A percentile compares a stretch with the other conserved stretches of the same genome.
Conservation (phyloP, 345 rosid genomes). For the Gossypium sturtianum region DNA sequence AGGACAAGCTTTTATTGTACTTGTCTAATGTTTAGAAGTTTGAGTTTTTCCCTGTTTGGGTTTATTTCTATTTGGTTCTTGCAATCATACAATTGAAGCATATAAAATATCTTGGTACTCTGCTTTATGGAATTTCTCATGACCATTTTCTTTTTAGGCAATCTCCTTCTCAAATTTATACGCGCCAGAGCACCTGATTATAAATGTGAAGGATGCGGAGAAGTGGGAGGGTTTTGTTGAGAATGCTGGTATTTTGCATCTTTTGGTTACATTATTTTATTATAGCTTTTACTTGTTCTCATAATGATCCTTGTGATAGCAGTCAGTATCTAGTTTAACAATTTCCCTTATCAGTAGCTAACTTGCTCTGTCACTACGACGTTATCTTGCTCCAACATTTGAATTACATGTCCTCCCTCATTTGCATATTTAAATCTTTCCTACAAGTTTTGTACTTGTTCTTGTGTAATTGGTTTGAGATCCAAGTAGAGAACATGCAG, state of each 20-base stretch:
- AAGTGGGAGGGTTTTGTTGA: conserved; percentile 81
- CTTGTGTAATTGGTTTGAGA: not conserved
- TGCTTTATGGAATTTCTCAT: not conserved
- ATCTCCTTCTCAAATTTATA: conserved; percentile 62
- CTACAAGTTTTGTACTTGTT: not conserved
- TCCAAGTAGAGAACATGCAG: not conserved
- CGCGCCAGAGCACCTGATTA: conserved; percentile 90
- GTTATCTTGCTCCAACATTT: not conserved
- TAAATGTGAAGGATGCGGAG: conserved; percentile 84
- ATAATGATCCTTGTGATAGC: not conserved
- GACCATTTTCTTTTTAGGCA: conserved; percentile 39
- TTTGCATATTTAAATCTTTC: not conserved
- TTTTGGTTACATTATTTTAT: not conserved
- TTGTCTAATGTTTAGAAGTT: not conserved
- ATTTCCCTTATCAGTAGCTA: not conserved
- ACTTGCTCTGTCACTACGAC: not conserved
- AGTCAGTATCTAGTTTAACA: not conserved
- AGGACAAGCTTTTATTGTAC: not conserved
- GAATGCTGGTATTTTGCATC: conserved; percentile 59
- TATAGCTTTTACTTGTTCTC: not conserved
- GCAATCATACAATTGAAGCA: not conserved
- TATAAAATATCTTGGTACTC: not conserved
- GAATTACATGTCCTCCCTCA: not conserved
- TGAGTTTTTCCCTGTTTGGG: not conserved
- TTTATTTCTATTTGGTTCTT: not conserved